These are phyloP conservation scores for Ampelocalamus luodianensis DNA, from an alignment of 176 grass and related monocot species.

Conservation along the genomic window DNA sequence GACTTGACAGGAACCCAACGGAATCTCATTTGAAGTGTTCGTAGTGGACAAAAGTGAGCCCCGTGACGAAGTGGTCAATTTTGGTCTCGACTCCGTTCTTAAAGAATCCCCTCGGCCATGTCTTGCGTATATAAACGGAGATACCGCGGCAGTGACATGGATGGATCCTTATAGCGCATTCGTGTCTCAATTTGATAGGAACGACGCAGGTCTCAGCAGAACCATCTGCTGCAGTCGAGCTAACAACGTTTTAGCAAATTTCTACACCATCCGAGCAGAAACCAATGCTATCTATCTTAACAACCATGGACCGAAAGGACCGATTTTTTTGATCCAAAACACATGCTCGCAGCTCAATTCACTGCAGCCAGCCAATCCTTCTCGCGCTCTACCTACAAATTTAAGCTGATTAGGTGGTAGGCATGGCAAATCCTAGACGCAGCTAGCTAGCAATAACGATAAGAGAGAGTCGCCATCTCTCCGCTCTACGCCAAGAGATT, in stretches of 20 bases:
- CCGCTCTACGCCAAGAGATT: conserved; percentile 39
- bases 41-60: conserved; percentile 31
- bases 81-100: conserved; percentile 24
- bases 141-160: conserved; percentile 17
- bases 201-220: not conserved
- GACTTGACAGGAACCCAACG: conserved; percentile 12
- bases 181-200: not conserved
- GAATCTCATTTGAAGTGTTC: conserved; percentile 25
- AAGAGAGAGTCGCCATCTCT: not conserved
- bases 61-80: not conserved
- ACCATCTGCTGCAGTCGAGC: not conserved
- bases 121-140: conserved; percentile 42
- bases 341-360: not conserved
- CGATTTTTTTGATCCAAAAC: not conserved
- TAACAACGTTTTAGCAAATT: not conserved
- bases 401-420: not conserved
- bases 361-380: not conserved
- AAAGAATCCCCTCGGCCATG: not conserved
- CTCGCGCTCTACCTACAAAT: too few relatives aligned
- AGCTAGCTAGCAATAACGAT: not conserved
- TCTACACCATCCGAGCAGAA: not conserved
- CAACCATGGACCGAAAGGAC: not conserved
- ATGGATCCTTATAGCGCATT: not conserved
- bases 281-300: not conserved
- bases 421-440: not conserved